Percentiles rank a stretch among this genome's conserved stretches.
These are phyloP conservation scores for Hypoxylon sp. DNA, from an alignment of 2,329 filamentous ascomycete genomes.

Conservation along the genomic window DNA sequence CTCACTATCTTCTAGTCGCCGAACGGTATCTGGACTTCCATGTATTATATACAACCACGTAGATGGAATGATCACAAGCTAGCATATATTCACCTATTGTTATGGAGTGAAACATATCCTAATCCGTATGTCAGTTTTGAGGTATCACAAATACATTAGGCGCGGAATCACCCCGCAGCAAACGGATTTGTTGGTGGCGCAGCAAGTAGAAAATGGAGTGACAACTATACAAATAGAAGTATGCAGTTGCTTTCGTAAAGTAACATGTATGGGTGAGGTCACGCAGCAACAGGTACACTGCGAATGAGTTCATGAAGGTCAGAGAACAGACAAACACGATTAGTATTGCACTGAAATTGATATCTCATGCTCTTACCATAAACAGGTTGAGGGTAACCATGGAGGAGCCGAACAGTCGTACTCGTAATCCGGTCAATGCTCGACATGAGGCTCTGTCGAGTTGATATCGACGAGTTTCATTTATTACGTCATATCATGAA, in stretches of 20 bases:
- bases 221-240: neutral
- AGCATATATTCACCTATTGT: neutral
- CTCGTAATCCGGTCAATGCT: no score
- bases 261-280: neutral
- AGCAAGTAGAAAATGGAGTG: slow-evolving; percentile 2
- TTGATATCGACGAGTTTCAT: no score
- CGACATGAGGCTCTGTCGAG: no score
- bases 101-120: neutral
- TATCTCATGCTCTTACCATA: no score
- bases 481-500: no score
- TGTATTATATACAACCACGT: slow-evolving; percentile 1
- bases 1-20: neutral
- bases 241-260: neutral
- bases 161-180: slow-evolving; percentile 1
- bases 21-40: neutral
- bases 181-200: slow-evolving; percentile 14
- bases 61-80: neutral
- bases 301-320: no score
- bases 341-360: neutral
- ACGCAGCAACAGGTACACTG: no score
- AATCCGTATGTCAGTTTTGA: neutral
- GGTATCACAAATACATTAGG: neutral
- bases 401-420: no score
- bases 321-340: no score
- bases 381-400: no score